These are phyloP conservation scores for Mycena epipterygia DNA, from an alignment of 768 basidiomycete species.

Conservation along the genomic window DNA sequence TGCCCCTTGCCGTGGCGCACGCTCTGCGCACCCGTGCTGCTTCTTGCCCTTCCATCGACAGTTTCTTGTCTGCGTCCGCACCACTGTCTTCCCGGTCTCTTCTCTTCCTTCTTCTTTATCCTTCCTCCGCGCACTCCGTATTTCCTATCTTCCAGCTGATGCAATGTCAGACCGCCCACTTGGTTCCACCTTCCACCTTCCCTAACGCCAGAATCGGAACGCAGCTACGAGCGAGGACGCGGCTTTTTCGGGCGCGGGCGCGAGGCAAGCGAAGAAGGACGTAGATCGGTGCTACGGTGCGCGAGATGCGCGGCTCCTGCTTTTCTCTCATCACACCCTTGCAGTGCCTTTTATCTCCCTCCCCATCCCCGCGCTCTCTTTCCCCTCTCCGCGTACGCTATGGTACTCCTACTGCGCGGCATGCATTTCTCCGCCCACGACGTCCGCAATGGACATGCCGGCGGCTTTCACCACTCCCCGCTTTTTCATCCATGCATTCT, in stretches of 20 bases:
- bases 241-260: neutral
- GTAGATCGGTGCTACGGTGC: neutral
- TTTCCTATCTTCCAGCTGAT: neutral
- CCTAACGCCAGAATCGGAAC: neutral
- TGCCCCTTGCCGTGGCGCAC: too few relatives aligned
- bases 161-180: neutral
- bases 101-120: slow-evolving; percentile 7
- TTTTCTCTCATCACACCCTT: neutral
- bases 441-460: neutral
- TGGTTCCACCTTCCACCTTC: neutral
- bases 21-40: neutral
- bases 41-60: too few relatives aligned
- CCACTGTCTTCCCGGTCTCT: too few relatives aligned
- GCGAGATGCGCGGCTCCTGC: neutral
- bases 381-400: too few relatives aligned
- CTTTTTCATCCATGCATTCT: neutral
- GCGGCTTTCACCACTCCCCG: neutral
- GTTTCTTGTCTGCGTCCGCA: too few relatives aligned
- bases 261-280: neutral
- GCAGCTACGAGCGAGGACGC: too few relatives aligned
- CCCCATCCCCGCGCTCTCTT: neutral
- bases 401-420: neutral
- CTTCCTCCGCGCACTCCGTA: neutral
- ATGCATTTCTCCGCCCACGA: neutral
- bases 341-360: neutral